phyloP scores from a whole-genome alignment of 345 rosid species.

The Linum trigynum region DNA sequence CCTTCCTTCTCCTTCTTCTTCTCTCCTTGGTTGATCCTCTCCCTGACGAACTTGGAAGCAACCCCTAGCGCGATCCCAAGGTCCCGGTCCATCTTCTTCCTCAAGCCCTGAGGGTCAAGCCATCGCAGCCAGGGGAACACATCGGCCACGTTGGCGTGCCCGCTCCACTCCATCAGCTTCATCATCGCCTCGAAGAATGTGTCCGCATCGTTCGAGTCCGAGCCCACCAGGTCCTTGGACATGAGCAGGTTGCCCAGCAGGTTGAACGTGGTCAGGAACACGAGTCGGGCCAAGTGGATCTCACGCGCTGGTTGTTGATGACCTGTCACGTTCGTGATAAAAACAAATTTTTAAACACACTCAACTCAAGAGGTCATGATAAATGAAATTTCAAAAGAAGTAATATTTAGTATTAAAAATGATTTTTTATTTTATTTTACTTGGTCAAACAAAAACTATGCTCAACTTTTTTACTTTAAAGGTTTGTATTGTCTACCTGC shows the following conservation, averaged over 20 bases:
- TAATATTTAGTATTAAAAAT: too few species aligned
- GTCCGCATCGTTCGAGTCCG: conserved; percentile 8
- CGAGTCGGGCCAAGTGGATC: neutral
- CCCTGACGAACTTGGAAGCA: conserved; percentile 12
- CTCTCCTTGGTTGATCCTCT: conserved; percentile 7
- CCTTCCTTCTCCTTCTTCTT: neutral
- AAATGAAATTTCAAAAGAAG: too few species aligned
- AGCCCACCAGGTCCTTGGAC: conserved; percentile 12
- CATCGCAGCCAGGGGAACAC: conserved; percentile 9
- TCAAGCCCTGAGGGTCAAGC: conserved; percentile 27
- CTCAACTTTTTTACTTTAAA: too few species aligned
- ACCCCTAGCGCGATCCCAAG: conserved; percentile 9
- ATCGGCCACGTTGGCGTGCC: conserved; percentile 19
- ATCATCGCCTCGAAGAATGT: conserved; percentile 14
- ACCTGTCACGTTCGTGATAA: too few species aligned
- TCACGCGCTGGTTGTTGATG: neutral
- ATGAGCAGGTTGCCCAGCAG: conserved; percentile 16
- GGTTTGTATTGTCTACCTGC: too few species aligned
- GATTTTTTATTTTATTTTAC: too few species aligned
- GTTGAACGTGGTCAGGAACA: conserved; percentile 15
- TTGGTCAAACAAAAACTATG: too few species aligned
- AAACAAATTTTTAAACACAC: too few species aligned
- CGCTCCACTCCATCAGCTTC: conserved; percentile 2
- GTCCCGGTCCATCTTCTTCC: conserved; percentile 14
- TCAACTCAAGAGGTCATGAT: too few species aligned